Evolutionary conservation across 495 filamentous ascomycete genomes (phyloP), one percentile per base, ranked within the genome.

Genomic region (Alectoria sarmentosa): DNA sequence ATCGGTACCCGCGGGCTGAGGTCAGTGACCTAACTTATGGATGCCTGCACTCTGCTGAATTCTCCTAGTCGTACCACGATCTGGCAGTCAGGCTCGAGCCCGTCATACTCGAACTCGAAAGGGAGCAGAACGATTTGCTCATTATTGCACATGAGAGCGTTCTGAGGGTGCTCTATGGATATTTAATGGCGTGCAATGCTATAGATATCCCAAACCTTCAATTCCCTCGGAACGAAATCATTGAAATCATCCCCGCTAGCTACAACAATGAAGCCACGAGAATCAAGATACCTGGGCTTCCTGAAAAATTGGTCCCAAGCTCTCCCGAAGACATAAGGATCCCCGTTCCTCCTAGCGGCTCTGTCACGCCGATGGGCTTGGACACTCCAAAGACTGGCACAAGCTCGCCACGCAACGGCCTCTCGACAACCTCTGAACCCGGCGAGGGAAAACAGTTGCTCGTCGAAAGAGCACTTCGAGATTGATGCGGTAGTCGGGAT

Each of bases 91-190:
- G 95, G 28, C 85, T 98, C n/a, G 95, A 99, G 75, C 95, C 95
- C 13, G 94, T 99, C 66, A 99, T 99, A 74, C 84, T 99, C 14
- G 95, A 99, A 75, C 82, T 99, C 5, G 95, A 99, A 76, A 88
- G 95, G 41, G 94, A 99, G 73, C 90, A 96, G 72, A 96, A 95
- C 65, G 95, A 99, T 75, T 80, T 99, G 46, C 80, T 99, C 37
- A 96, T 99, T 67, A 96, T 99, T 73, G 95, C 95, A 19, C 95
- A 99, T 72, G 95, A 99, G 75, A 93, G 89, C 65, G 95, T 99
- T 17, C 79, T 99, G 56, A 89, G 95, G 58, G 95, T 99, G 49
- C 79, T 99, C 32, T 99, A 98, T 72, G 92, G 93, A 17, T 99
- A 99, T 72, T 82, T 98, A 42, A 98, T 98, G 95, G 95, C 96